Conservation (phyloP, 2,329 filamentous ascomycete species). For the Exophiala mesophila region DNA sequence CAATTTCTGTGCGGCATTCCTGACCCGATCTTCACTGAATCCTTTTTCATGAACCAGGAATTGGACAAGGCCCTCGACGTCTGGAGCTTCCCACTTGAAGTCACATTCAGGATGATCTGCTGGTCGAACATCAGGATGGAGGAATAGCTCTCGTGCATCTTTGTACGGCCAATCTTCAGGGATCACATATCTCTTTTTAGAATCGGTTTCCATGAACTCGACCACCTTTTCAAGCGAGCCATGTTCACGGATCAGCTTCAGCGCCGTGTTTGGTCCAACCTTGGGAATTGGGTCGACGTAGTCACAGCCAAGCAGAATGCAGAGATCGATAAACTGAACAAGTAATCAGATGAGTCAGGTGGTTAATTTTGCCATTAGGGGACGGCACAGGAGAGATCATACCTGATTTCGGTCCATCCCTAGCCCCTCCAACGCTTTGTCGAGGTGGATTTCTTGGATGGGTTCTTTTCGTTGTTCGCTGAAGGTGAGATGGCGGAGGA, state of each 20-base stretch:
- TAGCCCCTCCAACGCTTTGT: constrained; percentile 79
- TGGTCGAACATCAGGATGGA: constrained; percentile 78
- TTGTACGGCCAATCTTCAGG: constrained; percentile 97
- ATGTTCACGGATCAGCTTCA: constrained; percentile 92
- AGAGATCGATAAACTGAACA: constrained; percentile 92
- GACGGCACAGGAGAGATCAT: constrained; percentile 19
- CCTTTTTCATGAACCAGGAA: constrained; percentile 93
- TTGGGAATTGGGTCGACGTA: constrained; percentile 97
- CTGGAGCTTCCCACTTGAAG: constrained; percentile 95
- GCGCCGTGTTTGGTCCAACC: constrained; percentile 81
- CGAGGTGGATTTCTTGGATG: constrained; percentile 88
- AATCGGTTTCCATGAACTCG: constrained; percentile 68
- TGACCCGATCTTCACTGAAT: constrained; percentile 91
- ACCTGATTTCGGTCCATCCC: constrained; percentile 84
- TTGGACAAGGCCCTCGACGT: constrained; percentile 81
- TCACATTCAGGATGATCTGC: constrained; percentile 85
- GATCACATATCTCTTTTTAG: constrained; percentile 73
- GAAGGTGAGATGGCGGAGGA: constrained; percentile 90
- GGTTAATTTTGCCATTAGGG: background rate
- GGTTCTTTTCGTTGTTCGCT: constrained; percentile 97
- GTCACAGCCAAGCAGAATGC: constrained; percentile 94
- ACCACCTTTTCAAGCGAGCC: constrained; percentile 82
- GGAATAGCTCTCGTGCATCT: constrained; percentile 87
- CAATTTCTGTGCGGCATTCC: constrained; percentile 69
- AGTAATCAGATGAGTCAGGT: constrained; percentile 11